Percentiles rank a stretch among this genome's conserved stretches.
Evolutionary conservation across 2,329 filamentous ascomycete species (phyloP).

Genomic region (Monosporascus sp.): DNA sequence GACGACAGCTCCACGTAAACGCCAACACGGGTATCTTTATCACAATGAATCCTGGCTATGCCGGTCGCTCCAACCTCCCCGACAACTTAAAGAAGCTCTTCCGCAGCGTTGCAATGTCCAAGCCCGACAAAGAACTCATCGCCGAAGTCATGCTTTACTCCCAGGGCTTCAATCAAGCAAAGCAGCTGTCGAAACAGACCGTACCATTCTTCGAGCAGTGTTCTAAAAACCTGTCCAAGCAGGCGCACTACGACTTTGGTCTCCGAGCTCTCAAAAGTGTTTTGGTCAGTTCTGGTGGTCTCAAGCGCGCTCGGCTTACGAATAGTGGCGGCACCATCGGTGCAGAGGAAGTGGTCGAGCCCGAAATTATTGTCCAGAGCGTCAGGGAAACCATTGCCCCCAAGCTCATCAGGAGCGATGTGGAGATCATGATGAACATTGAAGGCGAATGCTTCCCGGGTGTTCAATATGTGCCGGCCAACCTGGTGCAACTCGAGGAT

Average conservation of each 20-base stretch:
- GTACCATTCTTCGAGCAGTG: constrained; percentile 98
- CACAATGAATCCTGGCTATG: constrained; percentile 99
- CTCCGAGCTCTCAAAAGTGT: constrained; percentile 98
- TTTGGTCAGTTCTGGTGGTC: constrained; percentile 89
- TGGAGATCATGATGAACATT: constrained; percentile 78
- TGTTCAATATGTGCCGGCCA: constrained; percentile 86
- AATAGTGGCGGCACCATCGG: constrained; percentile 50
- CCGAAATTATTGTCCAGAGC: constrained; percentile 97
- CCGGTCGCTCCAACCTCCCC: constrained; percentile 92
- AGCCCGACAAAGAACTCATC: constrained; percentile 98
- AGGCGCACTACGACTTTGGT: constrained; percentile 98
- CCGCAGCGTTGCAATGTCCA: constrained; percentile 98
- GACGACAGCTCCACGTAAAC: constrained; percentile 84
- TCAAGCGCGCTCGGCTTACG: constrained; percentile 79
- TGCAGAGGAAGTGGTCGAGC: constrained; percentile 73
- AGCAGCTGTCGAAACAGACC: constrained; percentile 86
- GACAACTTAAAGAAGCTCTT: constrained; percentile 99
- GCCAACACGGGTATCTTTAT: constrained; percentile 97
- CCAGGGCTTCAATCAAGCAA: constrained; percentile 96
- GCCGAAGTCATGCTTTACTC: constrained; percentile 99
- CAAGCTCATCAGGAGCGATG: constrained; percentile 90
- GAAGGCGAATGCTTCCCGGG: constrained; percentile 86
- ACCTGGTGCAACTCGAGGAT: constrained; percentile 70
- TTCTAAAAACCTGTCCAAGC: constrained; percentile 74
- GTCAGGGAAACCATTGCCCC: constrained; percentile 97